These are phyloP conservation scores for Mortierella sp. DNA, from an alignment of 371 early-diverging fungal genomes.

Conservation along the genomic window DNA sequence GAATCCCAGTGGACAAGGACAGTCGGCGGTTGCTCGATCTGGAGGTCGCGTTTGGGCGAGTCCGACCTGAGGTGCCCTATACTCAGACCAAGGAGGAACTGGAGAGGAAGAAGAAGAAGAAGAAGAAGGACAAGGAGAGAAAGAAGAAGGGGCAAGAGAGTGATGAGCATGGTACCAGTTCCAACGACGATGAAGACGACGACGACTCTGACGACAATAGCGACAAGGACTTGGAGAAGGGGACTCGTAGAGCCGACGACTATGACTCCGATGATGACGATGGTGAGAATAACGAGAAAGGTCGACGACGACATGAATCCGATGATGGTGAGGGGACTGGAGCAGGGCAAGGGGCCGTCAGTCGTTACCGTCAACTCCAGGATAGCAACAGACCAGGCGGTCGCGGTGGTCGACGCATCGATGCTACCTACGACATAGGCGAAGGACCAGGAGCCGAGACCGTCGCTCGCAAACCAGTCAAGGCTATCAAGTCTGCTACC, in stretches of 20 bases:
- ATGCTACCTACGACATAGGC: slow-evolving; percentile 25
- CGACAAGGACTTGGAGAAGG: slow-evolving; percentile 8
- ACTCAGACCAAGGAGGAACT: slow-evolving; percentile 24
- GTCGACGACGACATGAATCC: slow-evolving; percentile 2
- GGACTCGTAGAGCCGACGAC: not conserved
- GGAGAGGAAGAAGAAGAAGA: slow-evolving; percentile 19
- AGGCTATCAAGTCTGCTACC: not conserved
- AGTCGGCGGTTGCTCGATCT: slow-evolving; percentile 49
- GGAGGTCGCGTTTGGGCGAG: slow-evolving; percentile 42
- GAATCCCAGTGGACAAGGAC: slow-evolving; percentile 53
- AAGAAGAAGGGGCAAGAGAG: slow-evolving; percentile 18
- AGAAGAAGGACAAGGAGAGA: slow-evolving; percentile 19
- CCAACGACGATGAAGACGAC: slow-evolving; percentile 17
- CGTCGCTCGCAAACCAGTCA: slow-evolving; percentile 23
- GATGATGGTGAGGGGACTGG: slow-evolving; percentile 20
- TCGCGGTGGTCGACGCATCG: not conserved
- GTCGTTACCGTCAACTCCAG: slow-evolving; percentile 10
- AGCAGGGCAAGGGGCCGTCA: not conserved
- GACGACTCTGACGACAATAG: slow-evolving; percentile 12
- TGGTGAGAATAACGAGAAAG: not conserved
- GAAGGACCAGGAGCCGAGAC: slow-evolving; percentile 3
- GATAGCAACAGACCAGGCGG: not conserved
- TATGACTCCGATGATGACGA: not conserved
- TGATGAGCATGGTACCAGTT: not conserved
- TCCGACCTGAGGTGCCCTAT: slow-evolving; percentile 49